Base-by-base conservation (phyloP, 2,329 filamentous ascomycete species). In the Xylariaceae sp. region DNA sequence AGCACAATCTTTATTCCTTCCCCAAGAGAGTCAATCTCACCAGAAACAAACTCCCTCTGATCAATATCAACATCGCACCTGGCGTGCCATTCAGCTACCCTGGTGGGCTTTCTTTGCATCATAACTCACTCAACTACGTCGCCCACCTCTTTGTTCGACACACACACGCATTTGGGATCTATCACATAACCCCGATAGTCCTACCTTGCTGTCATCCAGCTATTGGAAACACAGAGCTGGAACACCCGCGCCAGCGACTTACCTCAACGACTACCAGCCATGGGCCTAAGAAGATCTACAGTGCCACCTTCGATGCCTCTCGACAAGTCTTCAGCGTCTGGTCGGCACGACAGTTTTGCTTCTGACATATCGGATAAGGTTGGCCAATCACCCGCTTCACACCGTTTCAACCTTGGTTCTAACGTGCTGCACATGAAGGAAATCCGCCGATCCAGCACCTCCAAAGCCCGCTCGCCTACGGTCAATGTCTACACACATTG, bases 401-500 rank as follows among this genome's bases (percentile, higher is more conserved):
- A 1, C 28, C 14, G 38, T 6, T n/a, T 18, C 19, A 31, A 17
- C 31, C 17, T 11, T 38, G 36, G 1, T 22, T 36, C 49, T 53
- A 13, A 52, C 45, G 34, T 7, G 36, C 42, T 14, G 14, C 17
- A 16, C 28, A 47, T 46, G 17, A 31, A 58, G 50, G 41, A 47
- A 14, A 16, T 18, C 50, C 19, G 16, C 10, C 31, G 31, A 14
- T 34, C 41, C 7, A 52, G 47, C 17, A 44, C 44, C 5, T 42
- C 39, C 16, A 68, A 69, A 54, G 57, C 72, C 7, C 53, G 42
- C 44, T 62, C 70, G n/a, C 72, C 70, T 17, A 72, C 70, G 9
- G 71, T 75, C 58, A 82, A 82, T 55, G 72, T 76, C 40, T 73
- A 80, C 65, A 81, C 78, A 34, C 77, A 78, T 52, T 82, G 79